Percentiles rank a stretch among this genome's conserved stretches.
Conservation (phyloP, 1,284 basidiomycete genomes). For the Rhodotorula mucilaginosa region DNA sequence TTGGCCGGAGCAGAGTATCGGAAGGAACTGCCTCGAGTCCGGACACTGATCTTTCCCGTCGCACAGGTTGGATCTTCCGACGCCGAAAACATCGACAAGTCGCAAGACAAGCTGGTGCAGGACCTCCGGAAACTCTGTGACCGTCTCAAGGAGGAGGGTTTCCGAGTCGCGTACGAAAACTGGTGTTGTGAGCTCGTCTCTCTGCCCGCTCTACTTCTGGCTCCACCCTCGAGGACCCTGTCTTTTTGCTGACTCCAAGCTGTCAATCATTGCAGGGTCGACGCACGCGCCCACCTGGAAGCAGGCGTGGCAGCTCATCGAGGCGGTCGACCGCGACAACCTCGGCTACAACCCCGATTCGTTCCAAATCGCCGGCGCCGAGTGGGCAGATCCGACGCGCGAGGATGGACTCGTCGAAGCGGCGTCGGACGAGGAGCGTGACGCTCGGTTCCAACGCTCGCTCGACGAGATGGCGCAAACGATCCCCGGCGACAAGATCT, state of each 20-base stretch:
- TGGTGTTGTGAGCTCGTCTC: slow-evolving; percentile 24
- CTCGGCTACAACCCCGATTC: slow-evolving; percentile 12
- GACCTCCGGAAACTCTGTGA: slow-evolving; percentile 20
- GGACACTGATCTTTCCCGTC: neutral
- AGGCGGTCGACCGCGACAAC: slow-evolving; percentile 26
- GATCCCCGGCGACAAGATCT: slow-evolving; percentile 24
- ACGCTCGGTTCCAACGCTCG: slow-evolving; percentile 24
- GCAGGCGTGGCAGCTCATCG: slow-evolving; percentile 35
- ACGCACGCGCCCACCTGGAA: slow-evolving; percentile 32
- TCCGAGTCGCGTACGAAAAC: slow-evolving; percentile 29
- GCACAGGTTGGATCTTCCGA: slow-evolving; percentile 26
- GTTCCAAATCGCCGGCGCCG: slow-evolving; percentile 16
- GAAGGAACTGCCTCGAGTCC: no score
- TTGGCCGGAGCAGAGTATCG: neutral
- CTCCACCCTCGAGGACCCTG: neutral
- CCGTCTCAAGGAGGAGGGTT: slow-evolving; percentile 9
- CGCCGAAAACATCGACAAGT: slow-evolving; percentile 11
- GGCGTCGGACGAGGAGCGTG: slow-evolving; percentile 10
- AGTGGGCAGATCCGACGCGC: slow-evolving; percentile 25
- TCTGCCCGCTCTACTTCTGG: neutral
- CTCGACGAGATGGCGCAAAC: slow-evolving; percentile 21
- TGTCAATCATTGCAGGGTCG: slow-evolving; percentile 13
- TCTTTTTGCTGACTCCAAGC: no score
- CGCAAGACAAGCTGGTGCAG: slow-evolving; percentile 1
- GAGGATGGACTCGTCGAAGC: slow-evolving; percentile 14